Conservation (phyloP, 2,329 filamentous ascomycete genomes). For the Ophiocordyceps polyrhachis-furcata region DNA sequence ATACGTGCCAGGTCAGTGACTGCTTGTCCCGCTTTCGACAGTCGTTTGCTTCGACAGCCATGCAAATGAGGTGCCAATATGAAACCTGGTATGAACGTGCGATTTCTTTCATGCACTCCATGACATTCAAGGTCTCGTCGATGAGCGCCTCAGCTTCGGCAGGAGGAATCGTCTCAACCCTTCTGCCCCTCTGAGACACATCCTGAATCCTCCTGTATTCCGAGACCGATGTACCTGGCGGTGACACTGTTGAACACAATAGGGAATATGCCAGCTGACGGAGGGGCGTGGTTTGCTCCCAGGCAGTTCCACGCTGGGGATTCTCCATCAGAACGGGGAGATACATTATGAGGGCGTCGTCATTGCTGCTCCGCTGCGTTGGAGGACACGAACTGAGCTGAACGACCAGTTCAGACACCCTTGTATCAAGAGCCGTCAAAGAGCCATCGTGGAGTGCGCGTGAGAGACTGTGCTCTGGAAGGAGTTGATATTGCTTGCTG, state of each 20-base stretch:
- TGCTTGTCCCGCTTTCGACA: conserved; percentile 11
- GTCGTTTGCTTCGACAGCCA: conserved; percentile 11
- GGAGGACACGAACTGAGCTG: conserved; percentile 8
- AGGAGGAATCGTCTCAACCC: conserved; percentile 6
- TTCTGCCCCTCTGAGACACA: conserved; percentile 10
- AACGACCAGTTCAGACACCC: conserved; percentile 19
- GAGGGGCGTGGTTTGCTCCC: conserved; percentile 31
- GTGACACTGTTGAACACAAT: conserved; percentile 10
- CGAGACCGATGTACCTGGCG: conserved; percentile 7
- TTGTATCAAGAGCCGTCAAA: conserved; percentile 14
- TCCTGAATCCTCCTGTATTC: conserved; percentile 20
- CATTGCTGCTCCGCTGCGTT: background rate
- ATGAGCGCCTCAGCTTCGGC: conserved; percentile 2
- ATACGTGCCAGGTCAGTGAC: conserved; percentile 7
- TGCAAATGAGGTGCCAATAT: conserved; percentile 10
- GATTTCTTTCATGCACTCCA: conserved; percentile 3
- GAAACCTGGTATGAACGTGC: background rate
- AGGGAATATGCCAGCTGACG: conserved; percentile 37
- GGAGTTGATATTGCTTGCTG: conserved; percentile 12
- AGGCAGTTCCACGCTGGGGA: conserved; percentile 33
- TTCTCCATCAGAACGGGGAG: conserved; percentile 45
- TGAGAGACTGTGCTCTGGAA: conserved; percentile 4
- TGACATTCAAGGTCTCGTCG: conserved; percentile 7
- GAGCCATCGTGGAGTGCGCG: background rate
- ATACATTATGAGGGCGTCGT: conserved; percentile 30